Evolutionary conservation across 192 early-diverging fungal genomes (phyloP).

Genomic region (Coemansia sp.): DNA sequence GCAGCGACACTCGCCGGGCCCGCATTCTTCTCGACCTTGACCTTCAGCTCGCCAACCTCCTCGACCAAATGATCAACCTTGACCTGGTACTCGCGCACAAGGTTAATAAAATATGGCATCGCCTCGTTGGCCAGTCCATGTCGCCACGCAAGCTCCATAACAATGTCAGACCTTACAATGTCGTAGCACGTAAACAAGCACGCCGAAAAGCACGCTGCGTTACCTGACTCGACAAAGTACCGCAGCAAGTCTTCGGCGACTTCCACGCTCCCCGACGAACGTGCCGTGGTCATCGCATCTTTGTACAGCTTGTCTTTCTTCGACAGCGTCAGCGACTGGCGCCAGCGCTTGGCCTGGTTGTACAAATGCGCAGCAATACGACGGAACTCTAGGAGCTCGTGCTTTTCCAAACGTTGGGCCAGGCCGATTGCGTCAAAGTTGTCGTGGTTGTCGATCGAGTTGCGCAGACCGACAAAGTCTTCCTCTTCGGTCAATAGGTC

Average conservation of each 20-base stretch:
- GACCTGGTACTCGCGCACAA: slow-evolving; percentile 77
- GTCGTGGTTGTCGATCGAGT: slow-evolving; percentile 90
- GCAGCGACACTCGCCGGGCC: slow-evolving; percentile 25
- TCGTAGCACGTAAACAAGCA: slow-evolving; percentile 95
- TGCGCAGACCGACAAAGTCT: slow-evolving; percentile 88
- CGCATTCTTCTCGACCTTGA: slow-evolving; percentile 55
- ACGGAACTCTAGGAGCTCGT: slow-evolving; percentile 96
- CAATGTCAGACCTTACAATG: slow-evolving; percentile 87
- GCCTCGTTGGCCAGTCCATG: slow-evolving; percentile 88
- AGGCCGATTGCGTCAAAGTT: slow-evolving; percentile 93
- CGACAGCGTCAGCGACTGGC: slow-evolving; percentile 89
- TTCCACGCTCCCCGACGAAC: slow-evolving; percentile 82
- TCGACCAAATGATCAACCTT: slow-evolving; percentile 73
- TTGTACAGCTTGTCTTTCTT: slow-evolving; percentile 98
- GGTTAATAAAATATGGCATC: slow-evolving; percentile 97
- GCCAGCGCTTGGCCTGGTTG: slow-evolving; percentile 96
- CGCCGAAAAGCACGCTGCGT: slow-evolving; percentile 93
- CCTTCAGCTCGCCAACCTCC: slow-evolving; percentile 59
- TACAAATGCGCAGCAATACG: slow-evolving; percentile 94
- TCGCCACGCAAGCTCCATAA: slow-evolving; percentile 92
- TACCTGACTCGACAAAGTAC: slow-evolving; percentile 91
- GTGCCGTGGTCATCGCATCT: slow-evolving; percentile 98
- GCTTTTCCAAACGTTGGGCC: slow-evolving; percentile 91
- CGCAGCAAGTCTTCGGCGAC: slow-evolving; percentile 92
- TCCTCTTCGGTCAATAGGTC: slow-evolving; percentile 98